phyloP scores from a whole-genome alignment of 2,329 filamentous ascomycete genomes.

The Ophiostoma novo-ulmi region DNA sequence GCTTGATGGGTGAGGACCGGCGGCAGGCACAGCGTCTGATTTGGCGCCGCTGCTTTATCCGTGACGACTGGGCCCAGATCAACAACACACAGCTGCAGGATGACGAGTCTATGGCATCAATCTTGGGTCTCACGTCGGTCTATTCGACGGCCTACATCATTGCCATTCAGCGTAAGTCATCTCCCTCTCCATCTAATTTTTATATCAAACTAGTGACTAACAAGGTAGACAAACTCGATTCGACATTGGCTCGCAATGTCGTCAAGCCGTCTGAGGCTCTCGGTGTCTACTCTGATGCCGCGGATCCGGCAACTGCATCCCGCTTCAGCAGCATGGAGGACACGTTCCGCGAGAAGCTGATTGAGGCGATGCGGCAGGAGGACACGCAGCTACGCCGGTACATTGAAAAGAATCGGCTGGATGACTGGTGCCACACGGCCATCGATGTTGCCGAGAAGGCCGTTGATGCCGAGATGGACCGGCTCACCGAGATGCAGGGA shows the following conservation, averaged over 20 bases:
- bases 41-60: slow-evolving; percentile 81
- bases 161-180: slow-evolving; percentile 56
- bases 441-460: slow-evolving; percentile 32
- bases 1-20: slow-evolving; percentile 51
- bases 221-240: slow-evolving; percentile 26
- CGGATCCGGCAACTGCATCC: slow-evolving; percentile 43
- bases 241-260: slow-evolving; percentile 39
- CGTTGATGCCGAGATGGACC: slow-evolving; percentile 29
- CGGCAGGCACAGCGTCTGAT: slow-evolving; percentile 59
- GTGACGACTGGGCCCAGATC: slow-evolving; percentile 77
- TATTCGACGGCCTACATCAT: slow-evolving; percentile 63
- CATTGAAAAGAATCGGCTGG: slow-evolving; percentile 63
- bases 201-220: slow-evolving; percentile 31
- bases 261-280: slow-evolving; percentile 50
- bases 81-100: slow-evolving; percentile 72
- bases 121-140: slow-evolving; percentile 60
- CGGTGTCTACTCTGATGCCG: slow-evolving; percentile 56
- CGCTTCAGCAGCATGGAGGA: slow-evolving; percentile 57
- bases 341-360: slow-evolving; percentile 60
- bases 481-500: slow-evolving; percentile 24
- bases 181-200: slow-evolving; percentile 32
- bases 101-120: slow-evolving; percentile 60
- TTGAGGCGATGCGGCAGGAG: slow-evolving; percentile 68
- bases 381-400: slow-evolving; percentile 60
- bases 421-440: slow-evolving; percentile 53